These are phyloP conservation scores for Trichomonascus vanleenenianus DNA, from an alignment of 805 yeast species.

Conservation along the genomic window DNA sequence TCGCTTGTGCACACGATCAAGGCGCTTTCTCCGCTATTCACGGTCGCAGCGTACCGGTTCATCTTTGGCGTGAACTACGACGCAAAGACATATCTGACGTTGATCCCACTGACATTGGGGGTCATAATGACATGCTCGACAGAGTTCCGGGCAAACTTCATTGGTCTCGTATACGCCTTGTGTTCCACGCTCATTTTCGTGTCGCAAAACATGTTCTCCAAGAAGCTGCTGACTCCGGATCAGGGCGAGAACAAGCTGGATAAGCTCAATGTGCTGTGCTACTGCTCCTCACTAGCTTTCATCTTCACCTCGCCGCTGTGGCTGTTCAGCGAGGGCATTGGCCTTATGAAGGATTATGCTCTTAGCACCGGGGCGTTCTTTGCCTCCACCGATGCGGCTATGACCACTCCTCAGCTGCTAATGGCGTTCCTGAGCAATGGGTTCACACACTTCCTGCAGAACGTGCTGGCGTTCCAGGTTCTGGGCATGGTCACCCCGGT, in stretches of 20 bases:
- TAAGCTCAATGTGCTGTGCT: slow-evolving; percentile 70
- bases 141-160: slow-evolving; percentile 37
- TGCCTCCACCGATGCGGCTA: slow-evolving; percentile 5
- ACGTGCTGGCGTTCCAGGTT: slow-evolving; percentile 72
- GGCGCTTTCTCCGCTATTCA: slow-evolving; percentile 82
- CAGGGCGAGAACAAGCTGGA: slow-evolving; percentile 45
- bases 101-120: slow-evolving; percentile 73
- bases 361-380: slow-evolving; percentile 5
- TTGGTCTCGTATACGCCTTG: slow-evolving; percentile 64
- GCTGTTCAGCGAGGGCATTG: slow-evolving; percentile 47
- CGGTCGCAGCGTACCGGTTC: slow-evolving; percentile 70
- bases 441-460: slow-evolving; percentile 68
- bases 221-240: slow-evolving; percentile 55
- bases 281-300: slow-evolving; percentile 70
- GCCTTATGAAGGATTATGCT: slow-evolving; percentile 11
- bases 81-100: slow-evolving; percentile 62
- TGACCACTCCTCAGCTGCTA: slow-evolving; percentile 35
- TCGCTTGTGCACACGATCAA: slow-evolving; percentile 91
- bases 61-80: slow-evolving; percentile 53
- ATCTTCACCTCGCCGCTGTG: slow-evolving; percentile 68
- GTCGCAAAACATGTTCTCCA: slow-evolving; percentile 79
- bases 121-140: slow-evolving; percentile 59
- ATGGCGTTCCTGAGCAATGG: slow-evolving; percentile 56
- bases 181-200: slow-evolving; percentile 70
- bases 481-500: slow-evolving; percentile 77